Base-by-base conservation (phyloP, 352 stramenopile genomes). In the Blastocystis sp. region DNA sequence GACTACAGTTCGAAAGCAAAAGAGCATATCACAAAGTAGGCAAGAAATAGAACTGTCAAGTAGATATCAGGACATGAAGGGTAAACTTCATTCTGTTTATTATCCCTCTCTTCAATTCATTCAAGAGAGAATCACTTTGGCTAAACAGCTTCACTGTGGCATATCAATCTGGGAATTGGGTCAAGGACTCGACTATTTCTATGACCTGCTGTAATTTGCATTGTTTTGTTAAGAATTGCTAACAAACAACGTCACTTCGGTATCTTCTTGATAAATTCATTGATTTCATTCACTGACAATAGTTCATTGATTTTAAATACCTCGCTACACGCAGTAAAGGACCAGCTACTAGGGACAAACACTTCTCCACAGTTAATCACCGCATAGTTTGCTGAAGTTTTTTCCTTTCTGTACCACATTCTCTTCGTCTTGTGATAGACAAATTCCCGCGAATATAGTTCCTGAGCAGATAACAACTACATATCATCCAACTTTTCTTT, bases 151-250 rank as follows among this genome's bases (percentile, higher is more conserved):
- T 22, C 73, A 89, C 19, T 79, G 60, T 48, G 78, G 78, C 24
- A 62, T 79, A 27, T 42, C 53, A 22, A 89, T 89, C 64, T 89
- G 78, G 78, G 78, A 89, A 53, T n/a, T 89, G 30, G 78, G 78
- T 6, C 78, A 89, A 44, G 78, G 78, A 5, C 44, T 89, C 24
- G 60, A 79, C 57, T 89, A 77, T 56, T 89, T 89, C 53, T 30
- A 69, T 22, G 73, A 84, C 68, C 42, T 84, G 19, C 27, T 84
- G 73, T 84, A 27, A n/a, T 19, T 48, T 69, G 48, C 60, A 33
- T 70, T 69, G 48, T 84, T 24, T 79, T 9, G 2, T 30, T 13
- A 42, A 84, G 33, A 84, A 48, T 56, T n/a, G 48, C 24, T 15
- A 22, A 73, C 40, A 48, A 37, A 44, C 30, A 5, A 35, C 60